phyloP scores from a whole-genome alignment of 1,284 basidiomycete species.

The Hortiboletus rubellus region DNA sequence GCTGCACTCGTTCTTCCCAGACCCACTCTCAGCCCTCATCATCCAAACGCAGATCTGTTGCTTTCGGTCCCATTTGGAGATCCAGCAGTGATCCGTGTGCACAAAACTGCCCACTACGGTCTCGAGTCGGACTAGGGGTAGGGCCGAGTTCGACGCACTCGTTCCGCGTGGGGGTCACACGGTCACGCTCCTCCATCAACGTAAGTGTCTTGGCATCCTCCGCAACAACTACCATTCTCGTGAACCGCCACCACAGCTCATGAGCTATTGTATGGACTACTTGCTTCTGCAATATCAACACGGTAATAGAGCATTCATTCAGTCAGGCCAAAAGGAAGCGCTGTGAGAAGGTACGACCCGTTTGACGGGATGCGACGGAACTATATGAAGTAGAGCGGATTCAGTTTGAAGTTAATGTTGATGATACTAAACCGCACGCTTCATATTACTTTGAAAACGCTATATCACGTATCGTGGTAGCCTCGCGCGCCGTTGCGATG shows the following conservation, averaged over 20 bases:
- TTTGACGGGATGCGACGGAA: slow-evolving; percentile 20
- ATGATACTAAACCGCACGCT: background rate
- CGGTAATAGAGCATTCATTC: slow-evolving; percentile 13
- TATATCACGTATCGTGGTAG: background rate
- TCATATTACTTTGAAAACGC: background rate
- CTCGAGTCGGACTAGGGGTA: slow-evolving; percentile 15
- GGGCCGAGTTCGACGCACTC: slow-evolving; percentile 8
- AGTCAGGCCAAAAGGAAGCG: slow-evolving; percentile 6
- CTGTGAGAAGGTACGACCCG: slow-evolving; percentile 16
- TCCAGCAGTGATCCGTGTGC: slow-evolving; percentile 15
- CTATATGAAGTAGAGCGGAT: slow-evolving; percentile 18
- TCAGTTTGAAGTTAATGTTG: background rate
- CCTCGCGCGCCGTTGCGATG: background rate
- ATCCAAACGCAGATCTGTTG: slow-evolving; percentile 7
- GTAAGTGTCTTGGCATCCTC: slow-evolving; percentile 17
- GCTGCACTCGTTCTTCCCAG: too few species aligned
- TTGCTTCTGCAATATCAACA: slow-evolving; percentile 14
- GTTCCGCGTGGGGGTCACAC: slow-evolving; percentile 15
- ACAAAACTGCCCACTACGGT: slow-evolving; percentile 7
- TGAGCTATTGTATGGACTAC: background rate
- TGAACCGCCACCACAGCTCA: slow-evolving; percentile 9
- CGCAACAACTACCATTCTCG: slow-evolving; percentile 11
- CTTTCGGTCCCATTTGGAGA: slow-evolving; percentile 13
- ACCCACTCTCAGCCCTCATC: background rate
- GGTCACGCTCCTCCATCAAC: slow-evolving; percentile 17